These are phyloP conservation scores for Nigrospora osmanthi DNA, from an alignment of 2,329 filamentous ascomycete genomes.

Conservation along the genomic window DNA sequence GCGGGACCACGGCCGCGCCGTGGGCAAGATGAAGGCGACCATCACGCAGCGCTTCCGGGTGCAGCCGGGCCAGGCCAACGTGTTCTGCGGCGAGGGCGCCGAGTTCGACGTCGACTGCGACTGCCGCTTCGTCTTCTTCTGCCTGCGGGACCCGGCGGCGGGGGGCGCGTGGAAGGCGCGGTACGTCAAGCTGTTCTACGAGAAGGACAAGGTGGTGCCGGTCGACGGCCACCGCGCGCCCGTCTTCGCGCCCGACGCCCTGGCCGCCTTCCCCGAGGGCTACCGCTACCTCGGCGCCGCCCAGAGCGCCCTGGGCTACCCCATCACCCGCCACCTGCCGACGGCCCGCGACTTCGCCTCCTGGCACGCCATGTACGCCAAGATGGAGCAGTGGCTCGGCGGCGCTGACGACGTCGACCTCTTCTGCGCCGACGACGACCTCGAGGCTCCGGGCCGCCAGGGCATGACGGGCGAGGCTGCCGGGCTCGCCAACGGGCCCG, in stretches of 20 bases:
- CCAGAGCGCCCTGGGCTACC: slow-evolving; percentile 36
- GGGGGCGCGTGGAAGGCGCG: slow-evolving; percentile 27
- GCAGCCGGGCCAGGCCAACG: slow-evolving; percentile 3
- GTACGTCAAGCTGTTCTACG: slow-evolving; percentile 40
- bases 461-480: not conserved
- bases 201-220: slow-evolving; percentile 40
- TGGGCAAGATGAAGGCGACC: slow-evolving; percentile 47
- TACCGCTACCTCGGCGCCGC: slow-evolving; percentile 39
- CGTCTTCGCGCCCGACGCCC: slow-evolving; percentile 24
- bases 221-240: slow-evolving; percentile 32
- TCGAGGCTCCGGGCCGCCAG: slow-evolving; percentile 4
- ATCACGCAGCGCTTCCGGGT: slow-evolving; percentile 40
- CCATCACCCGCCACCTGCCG: slow-evolving; percentile 30
- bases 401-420: slow-evolving; percentile 12
- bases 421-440: slow-evolving; percentile 4
- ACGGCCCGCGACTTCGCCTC: slow-evolving; percentile 26
- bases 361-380: slow-evolving; percentile 31
- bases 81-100: slow-evolving; percentile 17
- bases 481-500: too few relatives aligned
- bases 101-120: slow-evolving; percentile 43
- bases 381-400: slow-evolving; percentile 32
- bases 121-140: slow-evolving; percentile 41
- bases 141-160: slow-evolving; percentile 18
- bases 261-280: slow-evolving; percentile 32
- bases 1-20: slow-evolving; percentile 28